These are phyloP conservation scores for Fusarium veterinarium DNA, from an alignment of 2,329 filamentous ascomycete species.

Conservation along the genomic window DNA sequence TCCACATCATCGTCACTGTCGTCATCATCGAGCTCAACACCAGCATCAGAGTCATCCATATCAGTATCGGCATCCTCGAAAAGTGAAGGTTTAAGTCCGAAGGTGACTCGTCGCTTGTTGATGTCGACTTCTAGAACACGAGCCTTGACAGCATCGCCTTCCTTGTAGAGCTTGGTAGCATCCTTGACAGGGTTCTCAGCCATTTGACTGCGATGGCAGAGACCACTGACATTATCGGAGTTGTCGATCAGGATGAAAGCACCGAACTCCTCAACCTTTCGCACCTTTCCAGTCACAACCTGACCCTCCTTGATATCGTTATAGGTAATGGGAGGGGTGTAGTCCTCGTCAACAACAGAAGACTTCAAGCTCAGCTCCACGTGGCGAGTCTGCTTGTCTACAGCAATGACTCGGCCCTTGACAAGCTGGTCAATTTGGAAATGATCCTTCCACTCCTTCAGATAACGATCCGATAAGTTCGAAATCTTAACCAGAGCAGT, in stretches of 20 bases:
- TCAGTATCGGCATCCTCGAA: constrained; percentile 75
- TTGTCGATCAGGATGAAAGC: constrained; percentile 93
- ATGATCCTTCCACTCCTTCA: constrained; percentile 95
- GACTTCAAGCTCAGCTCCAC: constrained; percentile 89
- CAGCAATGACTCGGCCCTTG: constrained; percentile 81
- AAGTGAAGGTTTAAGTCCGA: constrained; percentile 93
- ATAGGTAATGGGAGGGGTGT: constrained; percentile 77
- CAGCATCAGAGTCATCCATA: constrained; percentile 61
- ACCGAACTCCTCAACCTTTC: constrained; percentile 94
- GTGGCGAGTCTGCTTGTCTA: constrained; percentile 76
- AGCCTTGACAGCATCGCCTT: constrained; percentile 94
- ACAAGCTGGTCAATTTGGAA: constrained; percentile 93
- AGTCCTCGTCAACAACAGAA: constrained; percentile 84
- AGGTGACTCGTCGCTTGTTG: constrained; percentile 82
- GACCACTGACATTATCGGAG: constrained; percentile 87
- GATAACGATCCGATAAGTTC: constrained; percentile 88
- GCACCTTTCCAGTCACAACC: constrained; percentile 87
- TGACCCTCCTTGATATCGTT: constrained; percentile 83
- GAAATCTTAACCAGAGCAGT: constrained; percentile 86
- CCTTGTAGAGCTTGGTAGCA: constrained; percentile 88
- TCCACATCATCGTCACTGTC: constrained; percentile 64
- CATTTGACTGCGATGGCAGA: constrained; percentile 94
- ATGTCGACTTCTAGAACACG: constrained; percentile 83
- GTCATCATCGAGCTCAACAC: constrained; percentile 60
- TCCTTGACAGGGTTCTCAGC: constrained; percentile 85